A percentile compares a stretch with the other conserved stretches of the same genome.
Conservation (phyloP, 129 eudicot species). For the Tagetes patula region DNA sequence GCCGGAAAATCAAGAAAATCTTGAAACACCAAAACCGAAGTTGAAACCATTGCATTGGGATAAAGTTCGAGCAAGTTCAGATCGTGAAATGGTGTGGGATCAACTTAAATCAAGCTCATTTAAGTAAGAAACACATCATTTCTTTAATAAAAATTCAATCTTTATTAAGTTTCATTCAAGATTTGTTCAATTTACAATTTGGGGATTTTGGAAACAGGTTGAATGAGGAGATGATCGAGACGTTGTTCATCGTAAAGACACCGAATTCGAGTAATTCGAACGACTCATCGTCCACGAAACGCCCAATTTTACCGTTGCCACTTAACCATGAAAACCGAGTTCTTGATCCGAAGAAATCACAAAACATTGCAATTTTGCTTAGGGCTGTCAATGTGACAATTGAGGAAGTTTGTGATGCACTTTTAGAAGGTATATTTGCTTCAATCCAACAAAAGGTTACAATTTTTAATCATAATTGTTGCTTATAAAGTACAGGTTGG, state of each 20-base stretch:
- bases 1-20: constrained; percentile 42
- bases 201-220: constrained; percentile 52
- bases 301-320: constrained; percentile 57
- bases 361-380: constrained; percentile 78
- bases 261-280: constrained; percentile 54
- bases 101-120: constrained; percentile 93
- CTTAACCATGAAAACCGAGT: constrained; percentile 59
- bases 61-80: constrained; percentile 96
- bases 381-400: constrained; percentile 90
- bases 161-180: not conserved
- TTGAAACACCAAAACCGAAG: constrained; percentile 68
- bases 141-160: not conserved
- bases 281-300: constrained; percentile 41
- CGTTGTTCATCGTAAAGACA: constrained; percentile 73
- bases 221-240: constrained; percentile 97
- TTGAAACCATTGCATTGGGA: constrained; percentile 97
- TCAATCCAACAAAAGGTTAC: not conserved
- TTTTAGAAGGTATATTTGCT: constrained; percentile 68
- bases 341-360: constrained; percentile 92
- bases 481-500: not conserved
- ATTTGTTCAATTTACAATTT: constrained; percentile 1
- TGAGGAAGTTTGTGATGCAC: constrained; percentile 96
- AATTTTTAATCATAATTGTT: not conserved
- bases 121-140: constrained; percentile 44
- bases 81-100: constrained; percentile 99